Evolutionary conservation across 768 basidiomycete genomes (phyloP).

Genomic region (Cystofilobasidium ferigula): DNA sequence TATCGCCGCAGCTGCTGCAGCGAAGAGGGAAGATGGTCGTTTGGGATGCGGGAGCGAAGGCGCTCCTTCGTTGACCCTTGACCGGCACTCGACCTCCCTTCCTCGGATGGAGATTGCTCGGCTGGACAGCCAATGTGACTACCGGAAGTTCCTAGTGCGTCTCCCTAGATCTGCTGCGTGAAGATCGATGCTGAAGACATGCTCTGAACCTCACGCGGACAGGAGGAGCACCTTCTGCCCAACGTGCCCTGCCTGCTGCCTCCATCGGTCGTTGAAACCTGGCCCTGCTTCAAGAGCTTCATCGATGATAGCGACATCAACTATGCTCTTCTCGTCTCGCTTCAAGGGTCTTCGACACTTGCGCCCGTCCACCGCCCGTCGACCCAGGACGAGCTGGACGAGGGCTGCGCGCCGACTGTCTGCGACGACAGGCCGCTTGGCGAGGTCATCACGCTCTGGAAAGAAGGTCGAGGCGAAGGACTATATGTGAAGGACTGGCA

Average conservation of each 20-base stretch:
- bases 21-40: background rate
- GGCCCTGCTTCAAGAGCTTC: slow-evolving; percentile 26
- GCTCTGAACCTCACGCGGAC: background rate
- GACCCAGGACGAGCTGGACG: background rate
- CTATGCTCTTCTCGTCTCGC: background rate
- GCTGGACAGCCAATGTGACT: background rate
- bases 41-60: background rate
- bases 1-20: background rate
- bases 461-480: slow-evolving; percentile 26
- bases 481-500: slow-evolving; percentile 41
- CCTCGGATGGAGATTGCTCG: background rate
- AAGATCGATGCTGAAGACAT: too few species aligned
- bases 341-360: background rate
- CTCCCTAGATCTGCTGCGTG: too few species aligned
- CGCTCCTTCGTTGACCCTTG: background rate
- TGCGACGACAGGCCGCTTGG: slow-evolving; percentile 30
- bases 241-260: slow-evolving; percentile 32
- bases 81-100: background rate
- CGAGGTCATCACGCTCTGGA: slow-evolving; percentile 36
- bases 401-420: slow-evolving; percentile 24
- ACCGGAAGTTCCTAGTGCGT: slow-evolving; percentile 17
- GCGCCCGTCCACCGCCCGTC: slow-evolving; percentile 18
- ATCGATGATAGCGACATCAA: background rate
- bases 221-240: slow-evolving; percentile 31
- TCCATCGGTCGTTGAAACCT: slow-evolving; percentile 20